Evolutionary conservation across 2,329 filamentous ascomycete genomes (phyloP), one percentile per base, ranked within the genome.

Genomic region (Mariannaea sp.): DNA sequence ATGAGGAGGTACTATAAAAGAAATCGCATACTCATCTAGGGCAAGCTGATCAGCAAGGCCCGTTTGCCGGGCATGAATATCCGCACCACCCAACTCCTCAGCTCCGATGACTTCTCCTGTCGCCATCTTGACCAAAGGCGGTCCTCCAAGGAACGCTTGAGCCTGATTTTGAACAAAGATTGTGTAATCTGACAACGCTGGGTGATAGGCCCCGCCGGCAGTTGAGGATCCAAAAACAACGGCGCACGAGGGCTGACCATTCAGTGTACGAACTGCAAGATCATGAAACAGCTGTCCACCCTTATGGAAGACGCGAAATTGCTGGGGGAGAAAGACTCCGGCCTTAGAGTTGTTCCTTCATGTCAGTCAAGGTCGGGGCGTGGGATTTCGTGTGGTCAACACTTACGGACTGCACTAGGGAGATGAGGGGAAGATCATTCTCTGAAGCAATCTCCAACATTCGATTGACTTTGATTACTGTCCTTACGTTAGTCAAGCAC

Each of bases 101-200:
- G 75, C 72, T 1, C 64, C 72, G 16, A 75, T 69, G 0, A 72
- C 56, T 44, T 78, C 75, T 2, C 75, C 75, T 0, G 75, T 78
- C 0, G 75, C 75, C 75, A 77, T 77, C 53, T 77, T 75, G 1
- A 77, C 75, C 7, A 77, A 64, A 0, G 75, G 75, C 0, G 75
- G 75, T 0, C 75, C 75, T 6, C 70, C 75, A 1, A 77, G 65
- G 43, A 77, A 78, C 0, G 72, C 74, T 49, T 77, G 75, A 0
- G 73, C 75, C 53, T 78, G 73, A 12, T 71, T 66, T 35, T 75
- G 26, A 1, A 55, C 62, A 36, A 67, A 61, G 6, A 67, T 76
- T 68, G 73, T 75, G 47, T 77, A 75, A 51, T 66, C 63, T 1
- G 74, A 64, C 17, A 64, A 33, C 0, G 57, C 60, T 8, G 60